Evolutionary conservation across 192 early-diverging fungal genomes (phyloP), one percentile per base, ranked within the genome.

Genomic region (Pilaira anomala): DNA sequence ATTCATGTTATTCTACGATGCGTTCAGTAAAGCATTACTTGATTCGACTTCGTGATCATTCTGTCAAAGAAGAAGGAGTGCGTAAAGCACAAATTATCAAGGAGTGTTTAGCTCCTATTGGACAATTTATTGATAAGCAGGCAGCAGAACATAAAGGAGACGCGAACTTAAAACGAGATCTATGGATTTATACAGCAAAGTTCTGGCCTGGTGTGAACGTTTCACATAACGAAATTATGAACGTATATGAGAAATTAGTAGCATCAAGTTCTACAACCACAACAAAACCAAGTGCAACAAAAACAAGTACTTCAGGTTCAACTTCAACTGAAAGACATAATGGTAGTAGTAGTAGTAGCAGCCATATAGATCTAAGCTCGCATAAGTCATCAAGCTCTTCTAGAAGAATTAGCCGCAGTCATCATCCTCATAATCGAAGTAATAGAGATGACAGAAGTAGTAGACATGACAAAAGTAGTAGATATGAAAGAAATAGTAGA

Each of bases 131-230:
- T 50, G 71, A 78, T 14, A 56, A 66, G 8, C 29, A 78, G 6
- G 72, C 78, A 0, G 72, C 5, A 16, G 70, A 74, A 62, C 53
- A 9, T 42, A 54, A 39, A 36, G 19, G 67, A 51, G 68, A 61
- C 57, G 22, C 40, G 0, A 66, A 62, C 54, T 75, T 41, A 41
- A 76, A 78, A 56, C 77, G 76, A 30, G 85, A 84, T 69, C 65
- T 85, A 58, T 93, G 83, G 93, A 82, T 83, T 63, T 88, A 80
- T 77, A 85, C 77, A 60, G 81, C 83, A 24, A 80, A 77, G 53
- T 91, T 82, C 65, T 88, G 86, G 89, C 84, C 86, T 18, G 73
- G 71, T 48, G 61, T 78, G 58, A 63, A 66, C 24, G 73, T 91
- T 22, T 71, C 83, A 45, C 71, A 81, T 52, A 62, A 72, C 18